Conservation (phyloP, 805 yeast genomes). For the Lipomyces kockii region DNA sequence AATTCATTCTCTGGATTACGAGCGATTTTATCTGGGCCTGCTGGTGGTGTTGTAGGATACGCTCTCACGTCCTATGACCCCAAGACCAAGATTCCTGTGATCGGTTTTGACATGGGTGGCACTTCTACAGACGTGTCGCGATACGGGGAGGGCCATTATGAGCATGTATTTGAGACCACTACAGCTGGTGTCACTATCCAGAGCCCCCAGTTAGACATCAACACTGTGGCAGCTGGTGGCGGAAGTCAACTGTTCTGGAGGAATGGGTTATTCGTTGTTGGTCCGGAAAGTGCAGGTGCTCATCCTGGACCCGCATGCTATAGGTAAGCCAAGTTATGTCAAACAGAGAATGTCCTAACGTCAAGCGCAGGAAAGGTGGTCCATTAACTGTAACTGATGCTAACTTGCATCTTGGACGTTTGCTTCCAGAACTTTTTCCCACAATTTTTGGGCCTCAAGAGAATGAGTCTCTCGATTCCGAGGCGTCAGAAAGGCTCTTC, state of each 20-base stretch:
- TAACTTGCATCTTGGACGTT: slow-evolving; percentile 70
- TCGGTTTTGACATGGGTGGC: slow-evolving; percentile 92
- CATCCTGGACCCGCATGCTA: slow-evolving; percentile 92
- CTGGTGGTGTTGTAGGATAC: slow-evolving; percentile 96
- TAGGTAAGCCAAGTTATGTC: slow-evolving; percentile 26
- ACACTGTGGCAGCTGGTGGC: slow-evolving; percentile 86
- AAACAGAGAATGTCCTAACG: neutral
- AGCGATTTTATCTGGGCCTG: slow-evolving; percentile 94
- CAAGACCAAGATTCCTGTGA: slow-evolving; percentile 60
- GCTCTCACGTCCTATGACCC: slow-evolving; percentile 76
- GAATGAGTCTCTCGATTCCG: slow-evolving; percentile 67
- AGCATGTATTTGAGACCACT: slow-evolving; percentile 80
- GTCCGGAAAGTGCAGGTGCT: slow-evolving; percentile 86
- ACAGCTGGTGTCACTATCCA: slow-evolving; percentile 85
- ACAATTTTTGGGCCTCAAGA: slow-evolving; percentile 83
- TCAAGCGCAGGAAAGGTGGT: slow-evolving; percentile 66
- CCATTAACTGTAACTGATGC: slow-evolving; percentile 88
- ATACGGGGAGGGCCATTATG: slow-evolving; percentile 67
- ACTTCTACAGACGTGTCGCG: slow-evolving; percentile 86
- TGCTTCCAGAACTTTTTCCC: slow-evolving; percentile 76
- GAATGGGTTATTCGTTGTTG: slow-evolving; percentile 77
- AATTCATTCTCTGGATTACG: slow-evolving; percentile 80
- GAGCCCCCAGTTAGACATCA: slow-evolving; percentile 81
- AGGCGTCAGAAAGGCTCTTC: slow-evolving; percentile 57
- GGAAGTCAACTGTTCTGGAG: slow-evolving; percentile 71